Evolutionary conservation across 441 rosid genomes (phyloP), one percentile per base, ranked within the genome.

Genomic region (Bocquillonia castaneifolia): DNA sequence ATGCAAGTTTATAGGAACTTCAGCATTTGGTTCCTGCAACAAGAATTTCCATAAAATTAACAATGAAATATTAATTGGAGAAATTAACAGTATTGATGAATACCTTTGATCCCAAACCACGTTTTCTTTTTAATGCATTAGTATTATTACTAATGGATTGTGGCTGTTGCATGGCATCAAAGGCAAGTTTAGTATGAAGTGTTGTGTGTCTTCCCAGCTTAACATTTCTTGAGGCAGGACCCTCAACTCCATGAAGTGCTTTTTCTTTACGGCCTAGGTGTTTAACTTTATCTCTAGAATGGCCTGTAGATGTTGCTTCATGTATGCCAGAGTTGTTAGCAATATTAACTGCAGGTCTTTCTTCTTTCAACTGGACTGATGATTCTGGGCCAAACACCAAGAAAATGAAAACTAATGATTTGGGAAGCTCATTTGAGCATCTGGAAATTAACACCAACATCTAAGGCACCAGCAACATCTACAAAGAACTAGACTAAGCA

Each of bases 351-450:
- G 69, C 62, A 25, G 66, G 72, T 78, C 75, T 82, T 69, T 86
- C 91, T 75, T 84, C 93, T 76, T 84, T 83, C 76, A 85, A 78
- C 69, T 78, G 89, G 66, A 73, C 81, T 67, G 89, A 77, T 73
- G 86, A 83, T 81, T 91, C 96, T 89, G 77, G 64, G 79, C 10
- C 83, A 67, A 78, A 71, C 59, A 72, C 32, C 6, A 50, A 22
- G 12, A 1, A 2, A 64, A 58, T 4, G 3, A 47, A 45, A 26
- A 68, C 59, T 66, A 52, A 67, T 67, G 36, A 20, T 50, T 50
- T 20, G 28, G 48, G 25, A 25, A 59, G 53, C 56, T 22, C 31
- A 67, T 34, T 32, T 26, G 20, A 60, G 36, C 31, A 58, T 20
- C 51, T 17, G 39, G 67, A 72, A 70, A 68, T 61, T 39, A 52